A percentile compares a stretch with the other conserved stretches of the same genome.
Evolutionary conservation across 768 basidiomycete species (phyloP).

Genomic region (Trametes meyenii): DNA sequence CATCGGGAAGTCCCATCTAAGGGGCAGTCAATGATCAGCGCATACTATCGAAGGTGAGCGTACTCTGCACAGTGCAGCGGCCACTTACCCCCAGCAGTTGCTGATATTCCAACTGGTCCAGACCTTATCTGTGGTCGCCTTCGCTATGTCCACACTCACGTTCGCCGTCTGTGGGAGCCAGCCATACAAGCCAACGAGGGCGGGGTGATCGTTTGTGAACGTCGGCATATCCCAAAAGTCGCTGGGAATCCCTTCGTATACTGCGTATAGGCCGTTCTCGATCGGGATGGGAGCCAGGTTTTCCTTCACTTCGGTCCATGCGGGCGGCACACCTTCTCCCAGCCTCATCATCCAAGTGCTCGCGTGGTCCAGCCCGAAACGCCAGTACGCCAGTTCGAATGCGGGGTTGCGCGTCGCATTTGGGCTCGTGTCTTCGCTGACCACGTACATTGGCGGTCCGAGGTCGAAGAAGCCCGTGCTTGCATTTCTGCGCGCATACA

Average conservation of each 20-base stretch:
- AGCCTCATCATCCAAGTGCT: conserved; percentile 50
- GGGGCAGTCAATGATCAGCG: neutral
- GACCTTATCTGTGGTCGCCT: conserved; percentile 53
- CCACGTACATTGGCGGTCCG: conserved; percentile 60
- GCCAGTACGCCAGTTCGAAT: conserved; percentile 63
- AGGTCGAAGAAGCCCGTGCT: conserved; percentile 54
- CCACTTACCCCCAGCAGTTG: conserved; percentile 54
- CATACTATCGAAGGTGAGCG: neutral
- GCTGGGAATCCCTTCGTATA: conserved; percentile 56
- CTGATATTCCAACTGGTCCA: conserved; percentile 57
- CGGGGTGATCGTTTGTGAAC: conserved; percentile 61
- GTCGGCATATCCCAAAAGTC: conserved; percentile 54
- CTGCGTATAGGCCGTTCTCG: conserved; percentile 52
- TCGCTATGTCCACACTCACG: conserved; percentile 49
- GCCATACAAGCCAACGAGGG: conserved; percentile 56
- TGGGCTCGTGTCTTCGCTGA: conserved; percentile 58
- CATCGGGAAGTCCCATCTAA: conserved; percentile 65
- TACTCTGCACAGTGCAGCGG: neutral
- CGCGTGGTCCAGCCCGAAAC: conserved; percentile 51
- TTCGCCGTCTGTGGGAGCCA: conserved; percentile 58
- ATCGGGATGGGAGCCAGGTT: conserved; percentile 54
- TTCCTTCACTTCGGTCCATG: conserved; percentile 49
- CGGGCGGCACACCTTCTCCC: conserved; percentile 42
- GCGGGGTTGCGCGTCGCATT: conserved; percentile 58
- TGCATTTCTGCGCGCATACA: conserved; percentile 54